Percentiles rank a stretch among this genome's conserved stretches.
Conservation (phyloP, 768 basidiomycete species). For the Asterophora parasitica region DNA sequence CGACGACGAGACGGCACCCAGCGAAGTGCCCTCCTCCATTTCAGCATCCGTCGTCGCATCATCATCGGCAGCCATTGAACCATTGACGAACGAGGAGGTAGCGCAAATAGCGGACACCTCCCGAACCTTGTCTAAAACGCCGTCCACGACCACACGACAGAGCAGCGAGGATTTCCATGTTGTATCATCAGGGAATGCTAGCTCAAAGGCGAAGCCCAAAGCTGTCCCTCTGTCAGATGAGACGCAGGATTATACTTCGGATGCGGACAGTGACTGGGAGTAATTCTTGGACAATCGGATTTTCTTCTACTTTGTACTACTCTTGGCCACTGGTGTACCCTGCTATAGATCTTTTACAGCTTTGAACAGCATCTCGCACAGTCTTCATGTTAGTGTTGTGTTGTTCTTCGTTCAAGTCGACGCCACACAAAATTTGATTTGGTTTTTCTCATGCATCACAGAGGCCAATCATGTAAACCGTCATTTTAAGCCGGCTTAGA, state of each 20-base stretch:
- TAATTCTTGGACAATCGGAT: constrained; percentile 20
- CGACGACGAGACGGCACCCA: constrained; percentile 55
- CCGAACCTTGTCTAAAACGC: constrained; percentile 4
- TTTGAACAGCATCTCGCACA: too few relatives aligned
- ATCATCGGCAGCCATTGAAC: constrained; percentile 1
- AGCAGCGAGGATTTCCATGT: constrained; percentile 68
- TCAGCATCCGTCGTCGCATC: constrained; percentile 17
- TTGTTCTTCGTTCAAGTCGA: too few relatives aligned
- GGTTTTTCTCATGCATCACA: too few relatives aligned
- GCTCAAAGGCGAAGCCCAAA: constrained; percentile 35
- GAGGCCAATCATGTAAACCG: too few relatives aligned
- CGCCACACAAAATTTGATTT: not conserved
- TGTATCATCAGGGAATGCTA: constrained; percentile 51
- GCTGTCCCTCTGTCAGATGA: constrained; percentile 12
- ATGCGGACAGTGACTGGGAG: constrained; percentile 65
- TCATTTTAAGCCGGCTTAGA: too few relatives aligned
- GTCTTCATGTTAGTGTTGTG: too few relatives aligned
- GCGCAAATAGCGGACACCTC: constrained; percentile 3
- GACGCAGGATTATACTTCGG: constrained; percentile 33
- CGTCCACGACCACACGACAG: constrained; percentile 31
- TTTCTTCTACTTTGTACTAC: not conserved
- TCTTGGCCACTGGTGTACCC: too few relatives aligned
- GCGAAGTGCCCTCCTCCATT: not conserved
- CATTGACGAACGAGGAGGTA: constrained; percentile 4
- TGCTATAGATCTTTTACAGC: too few relatives aligned